Evolutionary conservation across 768 basidiomycete genomes (phyloP).

Genomic region (Tulasnella sp.): DNA sequence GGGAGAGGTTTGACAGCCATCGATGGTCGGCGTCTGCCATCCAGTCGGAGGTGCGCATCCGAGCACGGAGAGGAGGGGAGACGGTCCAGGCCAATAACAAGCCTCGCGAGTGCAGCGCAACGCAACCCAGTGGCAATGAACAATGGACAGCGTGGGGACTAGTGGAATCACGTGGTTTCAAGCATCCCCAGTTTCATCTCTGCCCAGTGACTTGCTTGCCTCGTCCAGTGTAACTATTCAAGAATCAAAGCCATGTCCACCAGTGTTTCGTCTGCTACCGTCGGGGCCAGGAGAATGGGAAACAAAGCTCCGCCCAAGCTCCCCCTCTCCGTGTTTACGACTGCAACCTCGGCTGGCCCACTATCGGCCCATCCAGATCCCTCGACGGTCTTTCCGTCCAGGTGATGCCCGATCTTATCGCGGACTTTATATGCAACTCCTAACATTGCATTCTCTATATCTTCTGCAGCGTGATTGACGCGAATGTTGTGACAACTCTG

Average conservation of each 20-base stretch:
- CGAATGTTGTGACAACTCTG: constrained; percentile 45
- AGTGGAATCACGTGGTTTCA: no score
- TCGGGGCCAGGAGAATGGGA: background rate
- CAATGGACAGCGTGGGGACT: no score
- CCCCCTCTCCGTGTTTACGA: constrained; percentile 58
- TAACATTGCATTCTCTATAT: no score
- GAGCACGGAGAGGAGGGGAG: background rate
- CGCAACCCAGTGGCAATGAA: no score
- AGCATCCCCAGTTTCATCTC: no score
- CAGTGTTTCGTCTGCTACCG: no score
- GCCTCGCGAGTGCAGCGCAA: background rate
- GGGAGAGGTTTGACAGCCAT: constrained; percentile 61
- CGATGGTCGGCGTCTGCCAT: background rate
- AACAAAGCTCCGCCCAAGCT: constrained; percentile 46
- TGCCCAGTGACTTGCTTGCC: no score
- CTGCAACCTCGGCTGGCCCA: constrained; percentile 56
- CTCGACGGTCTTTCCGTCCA: no score
- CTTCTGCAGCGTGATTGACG: constrained; percentile 70
- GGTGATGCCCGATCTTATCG: no score
- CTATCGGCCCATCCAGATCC: constrained; percentile 58
- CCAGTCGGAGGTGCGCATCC: background rate
- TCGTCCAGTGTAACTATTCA: no score
- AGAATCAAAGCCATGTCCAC: no score
- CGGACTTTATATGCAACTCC: no score
- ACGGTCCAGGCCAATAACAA: background rate